Base-by-base conservation (phyloP, 495 filamentous ascomycete genomes). In the Penicillium paxilli region DNA sequence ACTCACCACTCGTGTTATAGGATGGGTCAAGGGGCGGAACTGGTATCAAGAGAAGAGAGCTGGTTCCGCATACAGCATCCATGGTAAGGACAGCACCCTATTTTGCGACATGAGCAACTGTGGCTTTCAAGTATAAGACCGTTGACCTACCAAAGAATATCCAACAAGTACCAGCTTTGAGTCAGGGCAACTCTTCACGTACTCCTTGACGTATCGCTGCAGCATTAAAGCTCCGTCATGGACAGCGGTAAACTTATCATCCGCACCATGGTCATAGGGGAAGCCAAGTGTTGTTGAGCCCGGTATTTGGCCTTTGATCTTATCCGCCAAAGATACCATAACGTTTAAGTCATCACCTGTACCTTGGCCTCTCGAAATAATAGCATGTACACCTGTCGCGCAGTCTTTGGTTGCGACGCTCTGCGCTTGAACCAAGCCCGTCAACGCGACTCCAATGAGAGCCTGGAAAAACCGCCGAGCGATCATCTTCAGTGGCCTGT, bases 221-320 rank as follows among this genome's bases (percentile, higher is more conserved):
- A 63, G 50, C 42, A 65, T 22, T 8, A 55, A 26, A 8, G 56
- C 52, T 10, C 62, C 56, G 14, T 55, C 32, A 22, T 60, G 33
- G n/a, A 62, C 65, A 0, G 56, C 54, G 6, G 30, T 24, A 5
- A 51, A 42, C 33, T 63, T 63, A 12, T 50, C 35, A 0, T 41
- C 22, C 19, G 55, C 21, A 16, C 46, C 51, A 21, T 63, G 54
- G 11, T 57, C 49, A 41, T 59, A 66, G 2, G 63, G 63, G 22
- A 66, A 33, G 16, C 63, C 63, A 11, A 66, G 44, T 10, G 52
- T 60, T 1, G 59, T 66, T 1, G 63, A 60, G 1, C 60, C 63
- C 4, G 63, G 60, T 20, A 66, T 63, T 33, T 63, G 58, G 30
- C 53, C 16, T 3, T 60, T 32, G 9, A 65, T 61, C 47, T 55